Percentiles rank a stretch among this genome's conserved stretches.
phyloP scores from a whole-genome alignment of 2,329 filamentous ascomycete species.

The Chaetomium olivaceum region DNA sequence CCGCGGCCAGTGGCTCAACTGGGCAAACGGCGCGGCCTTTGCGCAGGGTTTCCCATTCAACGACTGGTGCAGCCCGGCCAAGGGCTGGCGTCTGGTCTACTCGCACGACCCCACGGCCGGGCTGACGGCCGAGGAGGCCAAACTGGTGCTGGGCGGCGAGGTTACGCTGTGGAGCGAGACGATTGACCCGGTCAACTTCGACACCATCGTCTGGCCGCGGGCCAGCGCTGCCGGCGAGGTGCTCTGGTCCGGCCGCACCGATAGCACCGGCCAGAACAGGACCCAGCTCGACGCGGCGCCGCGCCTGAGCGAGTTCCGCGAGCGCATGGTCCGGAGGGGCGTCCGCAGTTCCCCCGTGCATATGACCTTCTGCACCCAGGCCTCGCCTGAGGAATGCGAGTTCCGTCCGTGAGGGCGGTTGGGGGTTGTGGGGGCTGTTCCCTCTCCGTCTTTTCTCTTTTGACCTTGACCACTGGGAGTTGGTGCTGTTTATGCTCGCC shows the following conservation, averaged over 20 bases:
- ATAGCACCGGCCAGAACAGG: slow-evolving; percentile 64
- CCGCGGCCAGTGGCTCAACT: slow-evolving; percentile 76
- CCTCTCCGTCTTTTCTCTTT: not conserved
- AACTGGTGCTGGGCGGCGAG: slow-evolving; percentile 78
- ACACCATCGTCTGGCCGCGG: slow-evolving; percentile 76
- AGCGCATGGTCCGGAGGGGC: slow-evolving; percentile 70
- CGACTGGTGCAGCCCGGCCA: slow-evolving; percentile 78
- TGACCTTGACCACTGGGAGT: not conserved
- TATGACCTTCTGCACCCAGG: slow-evolving; percentile 72
- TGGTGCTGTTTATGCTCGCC: not conserved
- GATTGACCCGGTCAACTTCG: slow-evolving; percentile 72
- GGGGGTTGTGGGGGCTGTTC: not conserved
- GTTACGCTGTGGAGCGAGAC: slow-evolving; percentile 80
- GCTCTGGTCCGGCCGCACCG: slow-evolving; percentile 73
- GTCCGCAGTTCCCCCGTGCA: slow-evolving; percentile 65
- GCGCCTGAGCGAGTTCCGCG: slow-evolving; percentile 72
- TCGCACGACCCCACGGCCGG: slow-evolving; percentile 71
- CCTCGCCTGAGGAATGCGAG: slow-evolving; percentile 51
- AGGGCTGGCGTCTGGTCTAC: slow-evolving; percentile 83
- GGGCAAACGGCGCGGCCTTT: slow-evolving; percentile 57
- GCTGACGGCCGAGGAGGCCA: slow-evolving; percentile 60
- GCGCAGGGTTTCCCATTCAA: slow-evolving; percentile 65
- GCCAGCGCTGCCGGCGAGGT: slow-evolving; percentile 74
- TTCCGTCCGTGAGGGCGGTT: slow-evolving; percentile 27
- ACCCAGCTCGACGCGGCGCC: slow-evolving; percentile 70